Conservation (phyloP, 2,329 filamentous ascomycete genomes). For the Ceratocystis smalleyi region DNA sequence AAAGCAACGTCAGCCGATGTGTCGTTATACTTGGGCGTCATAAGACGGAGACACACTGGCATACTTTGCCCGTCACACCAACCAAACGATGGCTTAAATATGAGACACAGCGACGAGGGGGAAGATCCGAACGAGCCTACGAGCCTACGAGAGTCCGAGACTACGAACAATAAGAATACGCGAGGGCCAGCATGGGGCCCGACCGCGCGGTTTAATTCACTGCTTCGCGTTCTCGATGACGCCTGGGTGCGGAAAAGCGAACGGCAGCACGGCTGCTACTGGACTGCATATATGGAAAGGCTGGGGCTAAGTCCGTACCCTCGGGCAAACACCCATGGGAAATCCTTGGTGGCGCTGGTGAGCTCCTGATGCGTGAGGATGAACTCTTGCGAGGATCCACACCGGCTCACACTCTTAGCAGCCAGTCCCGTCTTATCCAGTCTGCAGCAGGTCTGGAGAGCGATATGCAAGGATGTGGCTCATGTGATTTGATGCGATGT, state of each 20-base stretch:
- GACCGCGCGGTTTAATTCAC: not conserved
- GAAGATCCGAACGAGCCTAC: not conserved
- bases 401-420: not conserved
- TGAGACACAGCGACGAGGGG: not conserved
- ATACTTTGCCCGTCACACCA: not conserved
- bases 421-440: not conserved
- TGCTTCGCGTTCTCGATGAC: not conserved
- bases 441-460: not conserved
- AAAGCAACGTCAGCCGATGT: not conserved
- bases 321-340: not conserved
- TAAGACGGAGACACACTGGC: not conserved
- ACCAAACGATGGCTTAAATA: not conserved
- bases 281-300: not conserved
- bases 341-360: not conserved
- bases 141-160: too few species aligned
- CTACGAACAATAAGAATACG: not conserved
- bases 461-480: constrained; percentile 12
- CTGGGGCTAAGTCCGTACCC: not conserved
- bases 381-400: not conserved
- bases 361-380: not conserved
- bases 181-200: not conserved
- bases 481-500: constrained; percentile 7
- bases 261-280: not conserved
- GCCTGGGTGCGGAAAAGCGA: not conserved
- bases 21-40: not conserved